Base-by-base conservation (phyloP, 2,329 filamentous ascomycete genomes). In the Cercospora sp. region DNA sequence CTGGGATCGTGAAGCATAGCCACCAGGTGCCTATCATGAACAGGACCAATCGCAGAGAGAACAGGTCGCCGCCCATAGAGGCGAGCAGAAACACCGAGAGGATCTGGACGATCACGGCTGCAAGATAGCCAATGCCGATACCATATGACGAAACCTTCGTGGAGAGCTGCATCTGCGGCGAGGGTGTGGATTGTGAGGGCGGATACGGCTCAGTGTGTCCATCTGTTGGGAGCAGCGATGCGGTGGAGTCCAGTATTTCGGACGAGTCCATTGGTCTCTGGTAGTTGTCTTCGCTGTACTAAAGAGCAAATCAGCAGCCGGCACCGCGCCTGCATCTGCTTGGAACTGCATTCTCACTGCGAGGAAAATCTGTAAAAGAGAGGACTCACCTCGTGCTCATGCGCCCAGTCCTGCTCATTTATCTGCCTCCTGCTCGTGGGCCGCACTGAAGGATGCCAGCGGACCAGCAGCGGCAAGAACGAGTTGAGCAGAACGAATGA, bases 401-500 rank as follows among this genome's bases (percentile, higher is more conserved):
- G 36, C 12, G 59, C 61, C 65, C 64, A 67, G 36, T 62, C 67
- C 4, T 33, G 26, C 10, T 63, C 59, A 13, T 53, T 45, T 9
- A 26, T 48, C 30, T 61, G 63, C n/a, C 23, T 33, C 3, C 18
- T 57, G 60, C 60, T 28, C 26, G 23, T 55, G 13, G 66, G n/a
- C 16, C 58, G 63, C 48, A 71, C 71, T 20, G 59, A 40, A 6
- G 66, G 68, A 78, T 98, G 93, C 77, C 97, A 89, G 58, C 94
- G 88, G 66, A 98, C 95, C 9, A 99, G 85, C 8, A 99, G 84
- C 0, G 95, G 95, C 53, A 99, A 83, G 75, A 97, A 99, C 0
- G 94, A 97, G 81, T 99, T 99, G 57, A 99, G 83, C 12, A 99
- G 85, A 2, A 99, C 95, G 78, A 97, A 98, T 0, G 93, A 97